Base-by-base conservation (phyloP, 306 rosid genomes). In the Acacia melanoxylon region DNA sequence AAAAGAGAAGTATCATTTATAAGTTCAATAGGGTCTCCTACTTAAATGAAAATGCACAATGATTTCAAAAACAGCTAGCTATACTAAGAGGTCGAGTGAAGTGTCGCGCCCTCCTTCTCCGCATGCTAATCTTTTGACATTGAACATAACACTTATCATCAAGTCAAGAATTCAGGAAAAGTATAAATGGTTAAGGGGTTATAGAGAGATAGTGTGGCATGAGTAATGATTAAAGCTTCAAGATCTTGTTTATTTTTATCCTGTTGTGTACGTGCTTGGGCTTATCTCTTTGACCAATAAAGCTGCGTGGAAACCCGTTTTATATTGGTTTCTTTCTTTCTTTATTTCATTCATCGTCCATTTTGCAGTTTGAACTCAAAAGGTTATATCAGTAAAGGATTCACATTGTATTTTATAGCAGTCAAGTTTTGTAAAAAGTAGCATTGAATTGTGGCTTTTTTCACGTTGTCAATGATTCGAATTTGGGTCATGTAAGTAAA, bases 221-320 rank as follows among this genome's bases (percentile, higher is more conserved):
- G 44, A 77, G 73, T 77, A 80, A 84, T 85, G 83, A 85, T 88
- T 83, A 85, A 83, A 88, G 85, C 77, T 69, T 22, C 66, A 27
- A 56, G 67, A 82, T 84, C 33, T 78, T 17, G 1, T 35, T 31
- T 54, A 82, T 19, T 22, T 72, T 80, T 66, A 68, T 25, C 40
- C 20, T 27, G n/a, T 72, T 67, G 54, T 41, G 42, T 37, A 10
- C 67, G 24, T 75, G 67, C 70, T 68, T 58, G 70, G 78, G 67
- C 74, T 45, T 73, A 78, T 72, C 65, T 81, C 78, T 87, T 88
- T 88, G 78, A 88, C 86, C 46, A 61, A 10, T 11, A 33, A 44
- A 80, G 62, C 48, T 12, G 44, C 6, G 75, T 11, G 31, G 8
- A 13, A 62, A 27, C 37, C 40, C 16, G 72, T 1, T 68, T 5